phyloP scores from a whole-genome alignment of 2,329 filamentous ascomycete genomes.

The Aureobasidium zeae region DNA sequence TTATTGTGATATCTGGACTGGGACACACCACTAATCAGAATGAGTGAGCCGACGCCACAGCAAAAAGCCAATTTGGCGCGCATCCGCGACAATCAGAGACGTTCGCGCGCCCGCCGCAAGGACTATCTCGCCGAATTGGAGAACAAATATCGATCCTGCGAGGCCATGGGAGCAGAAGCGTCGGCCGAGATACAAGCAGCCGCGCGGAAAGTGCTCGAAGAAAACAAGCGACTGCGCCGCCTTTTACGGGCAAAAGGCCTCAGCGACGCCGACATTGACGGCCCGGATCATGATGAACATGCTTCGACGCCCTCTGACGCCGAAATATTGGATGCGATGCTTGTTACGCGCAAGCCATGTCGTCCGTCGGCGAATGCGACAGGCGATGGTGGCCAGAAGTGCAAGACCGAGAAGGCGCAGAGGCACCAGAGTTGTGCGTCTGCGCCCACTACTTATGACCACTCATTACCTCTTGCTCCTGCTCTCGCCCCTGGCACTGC shows the following conservation, averaged over 20 bases:
- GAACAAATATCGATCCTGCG: conserved; percentile 51
- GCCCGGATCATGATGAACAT: conserved; percentile 12
- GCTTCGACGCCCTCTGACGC: conserved; percentile 6
- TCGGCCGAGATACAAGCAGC: conserved; percentile 63
- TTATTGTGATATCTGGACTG: too few species aligned
- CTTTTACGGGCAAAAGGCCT: conserved; percentile 52
- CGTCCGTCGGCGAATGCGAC: background rate
- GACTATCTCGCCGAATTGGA: conserved; percentile 66
- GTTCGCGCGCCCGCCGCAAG: conserved; percentile 63
- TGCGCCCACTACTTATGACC: background rate
- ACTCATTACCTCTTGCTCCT: conserved; percentile 1
- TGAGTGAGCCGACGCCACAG: conserved; percentile 17
- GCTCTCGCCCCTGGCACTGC: background rate
- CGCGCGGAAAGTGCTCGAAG: conserved; percentile 57
- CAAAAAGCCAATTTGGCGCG: conserved; percentile 42
- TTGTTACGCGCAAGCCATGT: conserved; percentile 12
- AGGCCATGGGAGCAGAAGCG: conserved; percentile 57
- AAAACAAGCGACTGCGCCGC: conserved; percentile 56
- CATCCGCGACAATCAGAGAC: conserved; percentile 67
- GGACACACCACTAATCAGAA: too few species aligned
- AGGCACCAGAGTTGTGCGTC: conserved; percentile 3
- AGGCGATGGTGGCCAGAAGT: background rate
- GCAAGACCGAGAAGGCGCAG: conserved; percentile 7
- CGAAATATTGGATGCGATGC: conserved; percentile 16
- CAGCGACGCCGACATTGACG: conserved; percentile 45